Conservation (phyloP, 805 yeast species). For the Candida silvatica region DNA sequence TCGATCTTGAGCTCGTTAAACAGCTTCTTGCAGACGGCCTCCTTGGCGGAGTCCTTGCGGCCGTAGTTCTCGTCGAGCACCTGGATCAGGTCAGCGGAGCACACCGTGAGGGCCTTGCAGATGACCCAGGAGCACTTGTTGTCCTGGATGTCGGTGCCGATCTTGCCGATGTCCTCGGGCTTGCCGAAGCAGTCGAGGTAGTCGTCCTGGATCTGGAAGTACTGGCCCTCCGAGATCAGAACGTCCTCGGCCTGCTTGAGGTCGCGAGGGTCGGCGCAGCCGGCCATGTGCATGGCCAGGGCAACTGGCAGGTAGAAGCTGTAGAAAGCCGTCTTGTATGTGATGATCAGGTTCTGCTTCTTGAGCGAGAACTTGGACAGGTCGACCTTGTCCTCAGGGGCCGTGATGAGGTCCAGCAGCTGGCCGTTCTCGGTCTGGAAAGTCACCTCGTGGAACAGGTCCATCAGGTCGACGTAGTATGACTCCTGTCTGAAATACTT, state of each 20-base stretch:
- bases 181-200: slow-evolving; percentile 95
- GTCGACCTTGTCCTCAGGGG: slow-evolving; percentile 93
- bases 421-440: slow-evolving; percentile 98
- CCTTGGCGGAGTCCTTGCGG: slow-evolving; percentile 60
- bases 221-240: slow-evolving; percentile 92
- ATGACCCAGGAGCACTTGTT: slow-evolving; percentile 98
- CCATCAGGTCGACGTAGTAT: slow-evolving; percentile 84
- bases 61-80: slow-evolving; percentile 87
- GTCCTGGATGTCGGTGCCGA: slow-evolving; percentile 97
- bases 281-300: slow-evolving; percentile 90
- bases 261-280: slow-evolving; percentile 60
- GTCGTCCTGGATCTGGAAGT: slow-evolving; percentile 98
- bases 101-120: slow-evolving; percentile 81
- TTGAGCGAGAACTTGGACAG: slow-evolving; percentile 75
- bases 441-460: slow-evolving; percentile 93
- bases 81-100: slow-evolving; percentile 71
- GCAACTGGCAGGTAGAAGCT: slow-evolving; percentile 97
- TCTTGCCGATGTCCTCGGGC: slow-evolving; percentile 95
- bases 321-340: slow-evolving; percentile 95
- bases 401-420: slow-evolving; percentile 88
- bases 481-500: slow-evolving; percentile 76
- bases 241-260: slow-evolving; percentile 83
- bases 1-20: slow-evolving; percentile 71
- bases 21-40: slow-evolving; percentile 61
- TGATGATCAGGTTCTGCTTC: slow-evolving; percentile 93